phyloP scores from a whole-genome alignment of 176 grass and related monocot genomes.

The Paspalum vaginatum region DNA sequence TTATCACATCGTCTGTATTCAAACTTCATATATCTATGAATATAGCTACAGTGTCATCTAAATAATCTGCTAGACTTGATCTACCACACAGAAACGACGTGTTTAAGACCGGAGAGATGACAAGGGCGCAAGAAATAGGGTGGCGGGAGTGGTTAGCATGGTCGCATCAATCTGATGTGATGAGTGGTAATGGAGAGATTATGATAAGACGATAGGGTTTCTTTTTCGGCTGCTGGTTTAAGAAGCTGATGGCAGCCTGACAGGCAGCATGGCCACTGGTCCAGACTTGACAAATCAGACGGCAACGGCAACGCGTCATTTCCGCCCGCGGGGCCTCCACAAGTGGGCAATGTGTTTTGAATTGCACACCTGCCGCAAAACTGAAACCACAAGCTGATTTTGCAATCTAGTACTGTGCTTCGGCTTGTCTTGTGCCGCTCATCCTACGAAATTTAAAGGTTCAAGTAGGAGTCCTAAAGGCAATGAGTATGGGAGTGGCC shows the following conservation, averaged over 20 bases:
- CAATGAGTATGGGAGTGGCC: neutral
- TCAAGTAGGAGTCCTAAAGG: neutral
- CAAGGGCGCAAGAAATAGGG: no score
- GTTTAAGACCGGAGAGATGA: neutral
- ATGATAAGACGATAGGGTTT: conserved; percentile 28
- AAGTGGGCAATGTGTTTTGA: neutral
- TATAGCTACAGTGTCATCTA: no score
- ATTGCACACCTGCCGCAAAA: no score
- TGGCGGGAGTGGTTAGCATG: conserved; percentile 14
- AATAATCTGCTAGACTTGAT: no score
- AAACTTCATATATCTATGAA: no score
- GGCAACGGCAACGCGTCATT: conserved; percentile 7
- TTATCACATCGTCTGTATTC: no score
- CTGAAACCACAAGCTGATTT: neutral
- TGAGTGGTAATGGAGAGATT: conserved; percentile 6
- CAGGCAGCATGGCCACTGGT: no score
- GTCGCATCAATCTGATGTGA: conserved; percentile 25
- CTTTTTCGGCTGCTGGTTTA: neutral
- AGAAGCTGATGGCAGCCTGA: neutral
- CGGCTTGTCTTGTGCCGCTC: neutral
- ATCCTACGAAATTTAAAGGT: neutral
- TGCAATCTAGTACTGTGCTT: neutral
- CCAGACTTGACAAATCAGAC: neutral
- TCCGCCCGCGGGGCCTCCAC: neutral
- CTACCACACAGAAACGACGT: no score